Evolutionary conservation across 2,329 filamentous ascomycete species (phyloP).

Genomic region (Ophiognomonia clavigignenti-juglandacearum): DNA sequence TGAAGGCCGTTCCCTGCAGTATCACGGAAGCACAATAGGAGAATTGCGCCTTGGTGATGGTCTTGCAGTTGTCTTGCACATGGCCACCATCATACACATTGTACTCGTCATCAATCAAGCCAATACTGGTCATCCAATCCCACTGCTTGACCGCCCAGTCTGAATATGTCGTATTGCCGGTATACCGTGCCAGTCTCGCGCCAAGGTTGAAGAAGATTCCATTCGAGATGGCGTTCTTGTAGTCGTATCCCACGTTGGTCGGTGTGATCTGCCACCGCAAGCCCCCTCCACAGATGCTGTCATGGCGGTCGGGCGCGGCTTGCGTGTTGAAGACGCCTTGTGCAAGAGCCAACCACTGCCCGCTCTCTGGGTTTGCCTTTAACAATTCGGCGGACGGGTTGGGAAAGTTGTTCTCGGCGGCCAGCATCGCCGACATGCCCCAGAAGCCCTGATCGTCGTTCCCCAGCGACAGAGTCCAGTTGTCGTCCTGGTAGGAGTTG

Average conservation of each 20-base stretch:
- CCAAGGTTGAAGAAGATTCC: slow-evolving; percentile 38
- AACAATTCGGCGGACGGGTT: slow-evolving; percentile 43
- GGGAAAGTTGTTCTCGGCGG: slow-evolving; percentile 51
- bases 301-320: slow-evolving; percentile 53
- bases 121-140: slow-evolving; percentile 43
- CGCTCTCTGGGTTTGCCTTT: no score
- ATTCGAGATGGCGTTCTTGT: slow-evolving; percentile 48
- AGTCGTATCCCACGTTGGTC: slow-evolving; percentile 58
- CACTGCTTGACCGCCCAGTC: slow-evolving; percentile 47
- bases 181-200: slow-evolving; percentile 55
- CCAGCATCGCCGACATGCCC: slow-evolving; percentile 53
- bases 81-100: slow-evolving; percentile 57
- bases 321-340: slow-evolving; percentile 57
- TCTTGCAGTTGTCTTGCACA: slow-evolving; percentile 47
- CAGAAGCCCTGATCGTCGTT: slow-evolving; percentile 66
- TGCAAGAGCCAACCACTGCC: slow-evolving; percentile 49
- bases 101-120: slow-evolving; percentile 47
- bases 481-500: slow-evolving; percentile 24
- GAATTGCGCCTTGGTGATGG: slow-evolving; percentile 52
- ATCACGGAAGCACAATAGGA: slow-evolving; percentile 57
- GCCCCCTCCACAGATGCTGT: slow-evolving; percentile 51
- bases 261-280: slow-evolving; percentile 60
- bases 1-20: slow-evolving; percentile 53
- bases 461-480: slow-evolving; percentile 27
- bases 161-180: slow-evolving; percentile 45